Evolutionary conservation across 2,329 filamentous ascomycete genomes (phyloP).

Genomic region (Fusarium beomiforme): DNA sequence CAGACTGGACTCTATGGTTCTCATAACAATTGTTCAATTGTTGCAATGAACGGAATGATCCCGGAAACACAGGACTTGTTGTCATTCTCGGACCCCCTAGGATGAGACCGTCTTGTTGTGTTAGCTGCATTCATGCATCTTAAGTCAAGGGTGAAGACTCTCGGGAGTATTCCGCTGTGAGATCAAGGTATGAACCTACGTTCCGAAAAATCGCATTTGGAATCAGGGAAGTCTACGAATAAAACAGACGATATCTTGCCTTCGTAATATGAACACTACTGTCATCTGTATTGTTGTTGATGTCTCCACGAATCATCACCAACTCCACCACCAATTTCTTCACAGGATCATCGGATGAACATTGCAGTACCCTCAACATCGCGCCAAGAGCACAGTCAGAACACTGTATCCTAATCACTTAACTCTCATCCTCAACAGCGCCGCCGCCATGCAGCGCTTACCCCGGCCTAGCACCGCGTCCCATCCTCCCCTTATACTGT

Average conservation of each 20-base stretch:
- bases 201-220: neutral
- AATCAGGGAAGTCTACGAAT: too few species aligned
- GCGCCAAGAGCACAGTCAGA: constrained; percentile 20
- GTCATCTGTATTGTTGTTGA: neutral
- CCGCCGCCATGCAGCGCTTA: constrained; percentile 39
- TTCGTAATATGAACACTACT: too few species aligned
- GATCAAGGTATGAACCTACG: neutral
- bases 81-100: neutral
- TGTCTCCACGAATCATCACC: neutral
- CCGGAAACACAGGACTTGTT: neutral
- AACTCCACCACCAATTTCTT: neutral
- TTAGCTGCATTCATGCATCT: neutral
- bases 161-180: neutral
- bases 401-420: constrained; percentile 15
- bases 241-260: too few species aligned
- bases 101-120: neutral
- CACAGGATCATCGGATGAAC: neutral
- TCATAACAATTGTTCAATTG: neutral
- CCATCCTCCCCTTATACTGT: constrained; percentile 7
- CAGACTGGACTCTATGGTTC: neutral
- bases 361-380: neutral
- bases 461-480: constrained; percentile 27
- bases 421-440: constrained; percentile 22
- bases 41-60: neutral
- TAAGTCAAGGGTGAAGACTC: constrained; percentile 4